Evolutionary conservation across 768 basidiomycete genomes (phyloP), one percentile per base, ranked within the genome.

Genomic region (Leucogyrophana mollusca): DNA sequence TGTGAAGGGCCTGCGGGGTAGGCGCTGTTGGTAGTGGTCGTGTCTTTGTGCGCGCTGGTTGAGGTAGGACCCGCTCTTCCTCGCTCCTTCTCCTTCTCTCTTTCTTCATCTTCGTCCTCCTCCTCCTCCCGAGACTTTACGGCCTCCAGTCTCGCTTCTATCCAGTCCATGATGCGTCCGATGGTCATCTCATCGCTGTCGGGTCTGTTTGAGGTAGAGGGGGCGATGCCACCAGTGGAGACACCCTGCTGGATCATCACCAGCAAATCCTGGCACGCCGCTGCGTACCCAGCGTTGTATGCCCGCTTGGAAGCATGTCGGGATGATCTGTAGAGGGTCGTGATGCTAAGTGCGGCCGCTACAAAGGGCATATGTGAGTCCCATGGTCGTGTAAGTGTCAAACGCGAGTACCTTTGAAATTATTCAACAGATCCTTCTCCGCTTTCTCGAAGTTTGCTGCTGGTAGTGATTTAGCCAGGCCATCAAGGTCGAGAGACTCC

Each of bases 301-400:
- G 88, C 85, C 21, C 82, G 76, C 64, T 90, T 90, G 4, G 88
- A 85, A 10, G 83, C 82, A 59, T 82, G 77, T 40, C 85, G 67
- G 2, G 89, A 89, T 3, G 88, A 87, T 54, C 87, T 81, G 64
- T 90, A 92, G 27, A 92, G 77, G 0, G 87, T 90, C 20, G 89
- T 90, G 52, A 92, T 85, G 65, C 87, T 88, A 41, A 90, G 71
- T 1, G 89, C 90, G 51, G 89, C 89, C 49, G 86, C 89, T 92
- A 18, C 34, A 40, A 55, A 16, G 27, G 7, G 13, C 27, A 30
- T 30, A 53, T 55, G 60, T 65, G 56, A 59, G 51, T 35, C 50
- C 53, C 51, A 18, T 17, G 38, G 17, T 25, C 17, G 33, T 40
- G 44, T 34, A 33, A 33, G 17, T 18, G 30, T 11, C 35, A 20